Percentiles rank a stretch among this genome's conserved stretches.
These are phyloP conservation scores for Pyrenula aspistea DNA, from an alignment of 495 filamentous ascomycete genomes.

Conservation along the genomic window DNA sequence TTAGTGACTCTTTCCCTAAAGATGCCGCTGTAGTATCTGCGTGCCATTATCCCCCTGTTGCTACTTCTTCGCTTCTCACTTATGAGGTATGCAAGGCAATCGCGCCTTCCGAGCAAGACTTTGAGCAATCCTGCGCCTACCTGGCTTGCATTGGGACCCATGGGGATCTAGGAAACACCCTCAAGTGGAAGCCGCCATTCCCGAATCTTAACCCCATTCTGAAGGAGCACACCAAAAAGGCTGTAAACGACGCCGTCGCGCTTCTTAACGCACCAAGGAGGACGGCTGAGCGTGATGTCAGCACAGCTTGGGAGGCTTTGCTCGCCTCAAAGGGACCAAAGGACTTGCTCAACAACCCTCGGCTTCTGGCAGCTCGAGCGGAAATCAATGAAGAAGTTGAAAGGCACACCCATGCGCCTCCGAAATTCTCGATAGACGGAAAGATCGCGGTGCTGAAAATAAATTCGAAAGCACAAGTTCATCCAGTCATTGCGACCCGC, in stretches of 20 bases:
- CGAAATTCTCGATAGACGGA: slow-evolving; percentile 42
- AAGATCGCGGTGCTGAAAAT: slow-evolving; percentile 46
- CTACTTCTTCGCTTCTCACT: slow-evolving; percentile 42
- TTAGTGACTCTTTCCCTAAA: slow-evolving; percentile 38
- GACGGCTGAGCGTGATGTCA: slow-evolving; percentile 39
- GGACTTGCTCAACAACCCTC: slow-evolving; percentile 29
- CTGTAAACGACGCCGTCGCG: slow-evolving; percentile 40
- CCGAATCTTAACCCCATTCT: slow-evolving; percentile 43
- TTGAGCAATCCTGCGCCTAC: slow-evolving; percentile 33
- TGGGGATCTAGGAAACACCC: slow-evolving; percentile 43
- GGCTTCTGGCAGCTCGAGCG: slow-evolving; percentile 28
- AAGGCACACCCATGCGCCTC: slow-evolving; percentile 38
- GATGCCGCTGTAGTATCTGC: slow-evolving; percentile 31
- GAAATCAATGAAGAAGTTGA: slow-evolving; percentile 44
- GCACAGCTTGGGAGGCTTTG: slow-evolving; percentile 41
- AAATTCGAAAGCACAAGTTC: slow-evolving; percentile 37
- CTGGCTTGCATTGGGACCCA: slow-evolving; percentile 45
- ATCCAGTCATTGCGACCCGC: slow-evolving; percentile 46
- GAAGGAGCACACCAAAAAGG: slow-evolving; percentile 42
- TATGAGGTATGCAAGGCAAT: slow-evolving; percentile 41
- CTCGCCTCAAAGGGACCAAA: slow-evolving; percentile 21
- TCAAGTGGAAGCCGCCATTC: slow-evolving; percentile 47
- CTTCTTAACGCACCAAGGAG: slow-evolving; percentile 46
- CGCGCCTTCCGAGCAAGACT: slow-evolving; percentile 17
- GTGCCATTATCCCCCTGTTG: slow-evolving; percentile 42